Evolutionary conservation across 1,139 yeast species (phyloP), one percentile per base, ranked within the genome.

Genomic region (Magnusiomyces starmeri): DNA sequence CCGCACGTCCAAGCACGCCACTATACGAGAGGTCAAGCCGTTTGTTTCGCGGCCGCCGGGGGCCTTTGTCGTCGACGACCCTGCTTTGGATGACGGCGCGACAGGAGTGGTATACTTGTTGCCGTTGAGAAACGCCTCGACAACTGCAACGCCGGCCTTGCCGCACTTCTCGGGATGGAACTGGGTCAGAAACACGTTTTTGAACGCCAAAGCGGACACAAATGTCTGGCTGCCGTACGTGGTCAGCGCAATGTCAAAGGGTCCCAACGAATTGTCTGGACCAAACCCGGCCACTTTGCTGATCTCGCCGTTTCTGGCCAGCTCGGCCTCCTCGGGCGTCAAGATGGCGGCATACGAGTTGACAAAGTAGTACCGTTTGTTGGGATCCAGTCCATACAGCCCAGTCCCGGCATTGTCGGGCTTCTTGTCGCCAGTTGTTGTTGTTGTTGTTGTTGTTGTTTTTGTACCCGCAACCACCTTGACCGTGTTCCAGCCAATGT

Each of bases 111-210:
- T 59, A 51, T 53, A 52, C 51, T 60, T 55, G 46, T 57, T 54
- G 49, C 82, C 84, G 45, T 75, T 75, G 58, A 92, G 72, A 64
- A 92, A 92, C 29, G 85, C 77, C 56, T 78, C 76, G 54, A 92
- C 76, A 7, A 90, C 81, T 57, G 79, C 77, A 46, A 92, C 72
- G 45, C 98, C 98, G 8, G 96, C 96, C 43, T 73, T 67, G 10
- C 98, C 98, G 2, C 96, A 86, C 68, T 92, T 92, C 67, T 92
- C 98, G 6, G 98, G 98, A 69, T 92, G 98, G 69, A 92, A 92
- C 68, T 92, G 98, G 1, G 97, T 92, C 45, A 97, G 96, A 69
- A 92, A 86, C 21, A 90, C 74, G 57, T 88, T 89, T 54, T 76
- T 85, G 62, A 76, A 83, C 24, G 82, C 71, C 27, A 88, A 68